Base-by-base conservation (phyloP, 2,329 filamentous ascomycete species). In the Pyrenophora teres region DNA sequence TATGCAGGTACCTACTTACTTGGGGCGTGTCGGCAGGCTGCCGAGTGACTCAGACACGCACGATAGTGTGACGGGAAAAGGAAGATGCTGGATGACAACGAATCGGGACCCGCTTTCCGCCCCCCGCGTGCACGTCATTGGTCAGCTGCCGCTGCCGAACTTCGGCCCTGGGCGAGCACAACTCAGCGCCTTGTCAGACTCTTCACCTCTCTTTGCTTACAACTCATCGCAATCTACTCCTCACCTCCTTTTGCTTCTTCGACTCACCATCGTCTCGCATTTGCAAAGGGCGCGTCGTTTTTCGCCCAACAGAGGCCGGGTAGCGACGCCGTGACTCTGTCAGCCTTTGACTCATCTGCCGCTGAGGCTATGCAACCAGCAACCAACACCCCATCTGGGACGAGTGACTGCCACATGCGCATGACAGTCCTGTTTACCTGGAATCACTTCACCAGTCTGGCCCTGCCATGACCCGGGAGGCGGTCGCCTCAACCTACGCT, bases 41-140 rank as follows among this genome's bases (percentile, higher is more conserved):
- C 57, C 65, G 32, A 44, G 68, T 72, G 69, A 72, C 64, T 72
- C 69, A 72, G 63, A 69, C 60, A 62, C 62, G 58, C 59, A 60
- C 50, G 21, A 47, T 52, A 44, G 50, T 52, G 50, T 52, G 50
- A 43, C 50, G 61, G 62, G 38, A 52, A 27, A 41, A 40, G 54
- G 54, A 58, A 54, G 50, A 57, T 54, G 57, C 41, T 47, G 39
- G 46, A 54, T 51, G 58, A 57, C 56, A 62, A 52, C 59, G 47
- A 56, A 62, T 56, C 38, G 45, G 51, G 55, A 57, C 54, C 52
- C 52, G 43, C 50, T 47, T 36, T 37, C 52, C 40, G 49, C 52
- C 57, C 58, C 63, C 65, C 61, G 58, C 46, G 44, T 30, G 31
- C 50, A 52, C 54, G 38, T 69, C 64, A 70, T 68, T 70, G 63